Evolutionary conservation across 2,329 filamentous ascomycete genomes (phyloP).

Genomic region (Apiospora phragmitis): DNA sequence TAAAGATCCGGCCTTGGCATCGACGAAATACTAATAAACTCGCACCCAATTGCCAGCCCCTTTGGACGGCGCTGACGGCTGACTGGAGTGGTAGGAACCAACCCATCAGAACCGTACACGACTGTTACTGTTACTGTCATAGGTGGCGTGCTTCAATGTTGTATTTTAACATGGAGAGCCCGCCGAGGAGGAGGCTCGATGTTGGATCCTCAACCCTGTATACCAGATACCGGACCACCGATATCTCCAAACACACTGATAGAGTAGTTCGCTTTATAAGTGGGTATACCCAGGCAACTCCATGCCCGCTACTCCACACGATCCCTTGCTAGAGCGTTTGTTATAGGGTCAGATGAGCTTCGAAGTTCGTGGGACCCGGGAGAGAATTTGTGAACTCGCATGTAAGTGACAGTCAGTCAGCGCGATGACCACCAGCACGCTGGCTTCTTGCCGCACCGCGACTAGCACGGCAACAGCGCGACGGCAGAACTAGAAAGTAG

Average conservation of each 20-base stretch:
- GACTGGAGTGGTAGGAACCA: background rate
- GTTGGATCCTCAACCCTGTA: background rate
- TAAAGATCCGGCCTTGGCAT: background rate
- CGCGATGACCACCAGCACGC: background rate
- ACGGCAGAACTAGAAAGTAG: background rate
- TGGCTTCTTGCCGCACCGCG: background rate
- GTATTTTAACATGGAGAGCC: background rate
- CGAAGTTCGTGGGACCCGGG: background rate
- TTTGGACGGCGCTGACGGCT: background rate
- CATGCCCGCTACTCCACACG: background rate
- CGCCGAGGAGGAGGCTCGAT: background rate
- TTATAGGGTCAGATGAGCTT: background rate
- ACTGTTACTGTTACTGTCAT: background rate
- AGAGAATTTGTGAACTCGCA: background rate
- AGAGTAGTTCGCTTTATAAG: background rate
- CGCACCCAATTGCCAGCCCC: background rate
- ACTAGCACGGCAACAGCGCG: background rate
- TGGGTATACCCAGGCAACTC: background rate
- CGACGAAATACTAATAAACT: background rate
- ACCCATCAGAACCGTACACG: background rate
- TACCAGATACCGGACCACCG: background rate
- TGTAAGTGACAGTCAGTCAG: background rate
- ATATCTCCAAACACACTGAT: background rate
- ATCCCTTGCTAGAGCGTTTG: background rate
- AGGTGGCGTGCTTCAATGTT: background rate